Conservation (phyloP, 192 early-diverging fungal species). For the Entophlyctis luteolus region DNA sequence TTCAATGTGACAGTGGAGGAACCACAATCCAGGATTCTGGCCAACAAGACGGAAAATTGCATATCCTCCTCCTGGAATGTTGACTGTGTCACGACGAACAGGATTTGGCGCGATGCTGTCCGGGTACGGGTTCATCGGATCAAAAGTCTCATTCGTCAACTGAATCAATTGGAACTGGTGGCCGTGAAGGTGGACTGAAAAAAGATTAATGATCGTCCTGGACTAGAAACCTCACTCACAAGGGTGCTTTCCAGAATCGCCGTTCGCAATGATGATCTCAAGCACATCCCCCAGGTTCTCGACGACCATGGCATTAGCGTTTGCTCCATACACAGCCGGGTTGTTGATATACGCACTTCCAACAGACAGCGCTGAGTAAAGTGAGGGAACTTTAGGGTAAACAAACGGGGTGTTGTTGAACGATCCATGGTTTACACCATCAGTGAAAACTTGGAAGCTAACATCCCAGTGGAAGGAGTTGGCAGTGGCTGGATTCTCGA, state of each 20-base stretch:
- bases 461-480: constrained; percentile 53
- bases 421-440: constrained; percentile 73
- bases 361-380: constrained; percentile 61
- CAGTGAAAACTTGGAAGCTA: constrained; percentile 59
- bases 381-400: constrained; percentile 58
- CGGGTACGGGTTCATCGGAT: constrained; percentile 29
- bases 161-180: constrained; percentile 74
- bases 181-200: constrained; percentile 82
- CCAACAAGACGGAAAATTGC: constrained; percentile 70
- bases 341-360: constrained; percentile 46
- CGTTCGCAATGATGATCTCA: constrained; percentile 73
- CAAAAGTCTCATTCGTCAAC: constrained; percentile 54
- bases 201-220: too few relatives aligned
- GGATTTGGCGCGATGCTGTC: constrained; percentile 52
- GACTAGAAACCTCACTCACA: too few relatives aligned
- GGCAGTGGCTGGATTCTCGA: constrained; percentile 46
- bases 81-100: constrained; percentile 71
- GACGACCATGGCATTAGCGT: constrained; percentile 60
- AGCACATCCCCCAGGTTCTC: constrained; percentile 57
- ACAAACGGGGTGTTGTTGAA: constrained; percentile 76
- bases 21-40: constrained; percentile 78
- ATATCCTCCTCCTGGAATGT: constrained; percentile 62
- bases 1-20: constrained; percentile 86
- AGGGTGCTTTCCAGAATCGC: constrained; percentile 68
- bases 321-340: constrained; percentile 57